Percentiles rank a stretch among this genome's conserved stretches.
Conservation (phyloP, 1,284 basidiomycete genomes). For the Neolentinus lepideus region DNA sequence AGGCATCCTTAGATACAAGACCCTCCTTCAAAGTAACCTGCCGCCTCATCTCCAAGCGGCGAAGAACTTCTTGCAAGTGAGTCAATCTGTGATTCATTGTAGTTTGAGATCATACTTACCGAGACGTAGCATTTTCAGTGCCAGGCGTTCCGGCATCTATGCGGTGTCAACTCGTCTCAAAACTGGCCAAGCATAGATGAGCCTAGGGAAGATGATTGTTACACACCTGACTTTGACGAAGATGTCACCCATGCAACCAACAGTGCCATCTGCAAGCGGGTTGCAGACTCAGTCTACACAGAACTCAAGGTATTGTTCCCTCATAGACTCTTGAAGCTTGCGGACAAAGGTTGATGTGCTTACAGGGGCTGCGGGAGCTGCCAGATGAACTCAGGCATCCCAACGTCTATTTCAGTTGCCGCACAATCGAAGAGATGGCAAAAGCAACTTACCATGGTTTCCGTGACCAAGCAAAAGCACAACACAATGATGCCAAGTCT, state of each 20-base stretch:
- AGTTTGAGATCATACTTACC: background rate
- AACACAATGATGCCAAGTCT: background rate
- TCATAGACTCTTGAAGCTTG: too few species aligned
- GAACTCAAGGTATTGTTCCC: background rate
- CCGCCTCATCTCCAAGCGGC: background rate
- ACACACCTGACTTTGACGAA: background rate
- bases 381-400: background rate
- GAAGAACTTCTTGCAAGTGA: background rate
- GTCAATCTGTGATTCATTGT: background rate
- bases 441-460: background rate
- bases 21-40: background rate
- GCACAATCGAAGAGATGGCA: background rate
- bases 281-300: background rate
- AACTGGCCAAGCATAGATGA: background rate
- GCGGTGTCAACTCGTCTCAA: background rate
- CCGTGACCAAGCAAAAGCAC: background rate
- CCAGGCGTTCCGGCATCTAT: background rate
- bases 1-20: background rate
- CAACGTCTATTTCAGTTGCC: background rate
- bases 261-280: background rate
- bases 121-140: background rate
- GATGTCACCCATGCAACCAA: background rate
- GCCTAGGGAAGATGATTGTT: background rate
- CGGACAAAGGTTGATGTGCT: too few species aligned
- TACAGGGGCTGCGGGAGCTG: background rate